Base-by-base conservation (phyloP, 306 rosid genomes). In the Abrus pulchellus region DNA sequence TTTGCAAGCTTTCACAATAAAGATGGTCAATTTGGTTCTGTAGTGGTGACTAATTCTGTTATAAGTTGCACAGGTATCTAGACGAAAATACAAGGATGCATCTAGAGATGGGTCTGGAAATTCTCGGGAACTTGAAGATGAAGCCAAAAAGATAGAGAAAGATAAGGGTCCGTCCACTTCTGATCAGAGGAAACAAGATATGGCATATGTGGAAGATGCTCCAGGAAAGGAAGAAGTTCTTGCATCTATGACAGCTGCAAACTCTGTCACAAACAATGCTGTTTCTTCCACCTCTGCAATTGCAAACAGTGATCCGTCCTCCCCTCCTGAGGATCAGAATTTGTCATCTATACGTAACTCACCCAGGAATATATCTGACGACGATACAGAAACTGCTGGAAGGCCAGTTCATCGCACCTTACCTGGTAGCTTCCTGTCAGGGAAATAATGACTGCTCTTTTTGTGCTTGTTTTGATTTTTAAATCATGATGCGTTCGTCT, bases 391-490 rank as follows among this genome's bases (percentile, higher is more conserved):
- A 77, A 79, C 89, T 9, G 93, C 84, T 76, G 97, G 97, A 74
- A 88, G 89, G 85, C 93, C 96, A 73, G 90, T 88, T 82, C 93
- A 90, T 85, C 97, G 78, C 81, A 95, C 99, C 77, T 87, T 95
- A 83, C 99, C 98, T 86, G 99, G 99, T 95, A 93, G 68, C 79
- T 71, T 69, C 72, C 83, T 70, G 73, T 77, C 78, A 32, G 74
- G 78, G 60, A 72, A 54, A 75, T 29, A 33, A 69, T 69, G 43
- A 53, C 8, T 73, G 66, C 54, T 11, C 40, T n/a, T 8, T 49
- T 67, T 38, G 47, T 75, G 68, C 59, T 68, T n/a, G 3, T 40
- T 45, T 60, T 69, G 7, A 34, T 47, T 68, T 78, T 27, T 9
- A 76, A 71, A 62, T n/a, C 27, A 4, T 48, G 59, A 14, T 72